These are phyloP conservation scores for Linnemannia exigua DNA, from an alignment of 192 early-diverging fungal species.

Conservation along the genomic window DNA sequence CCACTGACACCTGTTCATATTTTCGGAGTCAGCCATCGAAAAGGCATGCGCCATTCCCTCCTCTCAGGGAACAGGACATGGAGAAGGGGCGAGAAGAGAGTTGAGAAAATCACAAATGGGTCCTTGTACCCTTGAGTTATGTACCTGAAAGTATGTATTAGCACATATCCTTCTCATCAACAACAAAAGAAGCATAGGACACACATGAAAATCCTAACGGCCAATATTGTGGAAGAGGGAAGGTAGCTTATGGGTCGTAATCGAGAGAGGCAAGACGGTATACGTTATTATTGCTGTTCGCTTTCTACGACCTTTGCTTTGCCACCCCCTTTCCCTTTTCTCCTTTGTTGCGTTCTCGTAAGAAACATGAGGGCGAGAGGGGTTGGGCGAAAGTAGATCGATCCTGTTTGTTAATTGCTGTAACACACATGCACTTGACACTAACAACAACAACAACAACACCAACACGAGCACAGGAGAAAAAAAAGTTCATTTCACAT, in stretches of 20 bases:
- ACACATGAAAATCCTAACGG: background rate
- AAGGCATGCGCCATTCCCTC: background rate
- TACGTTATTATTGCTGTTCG: background rate
- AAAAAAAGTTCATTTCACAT: slow-evolving; percentile 3
- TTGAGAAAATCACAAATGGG: too few relatives aligned
- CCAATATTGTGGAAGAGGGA: background rate
- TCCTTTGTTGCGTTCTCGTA: background rate
- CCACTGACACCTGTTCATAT: background rate
- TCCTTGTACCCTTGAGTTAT: background rate
- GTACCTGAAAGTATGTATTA: background rate
- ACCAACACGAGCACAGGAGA: slow-evolving; percentile 6
- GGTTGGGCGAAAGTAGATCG: slow-evolving; percentile 7
- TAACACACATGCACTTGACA: background rate
- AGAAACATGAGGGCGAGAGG: background rate
- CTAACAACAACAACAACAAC: background rate
- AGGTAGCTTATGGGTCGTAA: background rate
- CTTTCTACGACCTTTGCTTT: background rate
- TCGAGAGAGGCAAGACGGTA: background rate
- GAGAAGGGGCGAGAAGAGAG: background rate
- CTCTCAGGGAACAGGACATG: background rate
- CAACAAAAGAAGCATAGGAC: background rate
- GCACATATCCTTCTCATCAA: background rate
- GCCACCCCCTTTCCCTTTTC: background rate
- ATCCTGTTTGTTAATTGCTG: background rate
- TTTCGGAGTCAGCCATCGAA: background rate